Evolutionary conservation across 1,139 yeast species (phyloP), one percentile per base, ranked within the genome.

Genomic region (Pichia sp.): DNA sequence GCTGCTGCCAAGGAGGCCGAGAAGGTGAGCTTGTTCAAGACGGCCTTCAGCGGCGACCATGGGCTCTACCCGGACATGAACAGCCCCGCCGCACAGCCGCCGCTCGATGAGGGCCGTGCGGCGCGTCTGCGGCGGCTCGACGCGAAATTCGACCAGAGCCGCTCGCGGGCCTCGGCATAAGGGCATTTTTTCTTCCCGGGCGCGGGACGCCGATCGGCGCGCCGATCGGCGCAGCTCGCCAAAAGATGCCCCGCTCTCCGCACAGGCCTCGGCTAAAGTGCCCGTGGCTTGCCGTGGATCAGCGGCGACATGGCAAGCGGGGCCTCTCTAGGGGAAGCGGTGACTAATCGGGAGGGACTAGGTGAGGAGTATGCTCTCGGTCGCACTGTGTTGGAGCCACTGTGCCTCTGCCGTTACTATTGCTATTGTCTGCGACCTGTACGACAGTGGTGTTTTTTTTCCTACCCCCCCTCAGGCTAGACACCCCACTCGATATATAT

Each of bases 91-190:
- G 23, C 29, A 2, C 36, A 42, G 13, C 30, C 30, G 2, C 36
- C 42, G 10, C 32, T 47, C 1, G 57, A 58, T 10, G 59, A 53
- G 15, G 59, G 48, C 26, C 58, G 55, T 34, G 59, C 60, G 11
- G 19, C 31, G 19, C 51, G 65, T 41, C 51, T 65, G n/a, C 53
- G 53, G n/a, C 54, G 64, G 13, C 44, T 65, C n/a, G 67, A 65
- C 52, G 54, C 52, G 11, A 66, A 65, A 45, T 61, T 55, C 31
- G 61, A 54, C 5, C 16, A 52, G 30, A 49, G 54, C 44, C 44
- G 55, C 30, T 23, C 41, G 13, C n/a, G n/a, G n/a, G n/a, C n/a
- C n/a, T n/a, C n/a, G n/a, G n/a, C n/a, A n/a, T n/a, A n/a, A n/a
- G n/a, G n/a, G n/a, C n/a, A n/a, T n/a, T n/a, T n/a, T n/a, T n/a